Evolutionary conservation across 108 stramenopile genomes (phyloP).

Genomic region (Nitzschia putrida): DNA sequence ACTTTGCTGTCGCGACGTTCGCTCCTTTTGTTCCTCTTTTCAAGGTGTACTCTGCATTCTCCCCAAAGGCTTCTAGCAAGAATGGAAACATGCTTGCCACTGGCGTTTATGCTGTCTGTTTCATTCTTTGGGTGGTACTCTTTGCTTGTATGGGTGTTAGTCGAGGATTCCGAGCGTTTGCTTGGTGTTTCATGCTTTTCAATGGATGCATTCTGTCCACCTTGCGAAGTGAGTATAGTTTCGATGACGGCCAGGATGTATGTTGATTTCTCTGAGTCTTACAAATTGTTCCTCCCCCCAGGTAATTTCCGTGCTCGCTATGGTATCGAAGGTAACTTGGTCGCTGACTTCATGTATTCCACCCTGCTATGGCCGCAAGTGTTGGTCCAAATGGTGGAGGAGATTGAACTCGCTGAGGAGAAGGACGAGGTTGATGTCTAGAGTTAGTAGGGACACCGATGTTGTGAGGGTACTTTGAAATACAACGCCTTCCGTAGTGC

Average conservation of each 20-base stretch:
- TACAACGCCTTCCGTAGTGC: no score
- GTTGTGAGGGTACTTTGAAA: no score
- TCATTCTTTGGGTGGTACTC: constrained; percentile 13
- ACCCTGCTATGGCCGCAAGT: constrained; percentile 37
- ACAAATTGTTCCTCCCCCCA: background rate
- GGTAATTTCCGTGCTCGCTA: constrained; percentile 13
- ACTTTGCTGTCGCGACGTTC: constrained; percentile 32
- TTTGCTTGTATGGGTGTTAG: constrained; percentile 11
- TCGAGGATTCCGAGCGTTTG: constrained; percentile 25
- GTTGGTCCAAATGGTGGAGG: constrained; percentile 26
- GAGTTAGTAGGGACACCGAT: no score
- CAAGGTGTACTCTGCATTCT: constrained; percentile 16
- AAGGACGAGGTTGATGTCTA: constrained; percentile 4
- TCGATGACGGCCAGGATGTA: background rate
- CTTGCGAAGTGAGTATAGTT: constrained; percentile 4
- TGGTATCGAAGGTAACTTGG: constrained; percentile 19
- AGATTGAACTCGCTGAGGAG: background rate
- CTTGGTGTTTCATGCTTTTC: constrained; percentile 19
- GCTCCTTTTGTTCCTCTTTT: constrained; percentile 43
- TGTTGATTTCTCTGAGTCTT: no score
- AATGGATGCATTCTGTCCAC: constrained; percentile 18
- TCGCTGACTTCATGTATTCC: constrained; percentile 24
- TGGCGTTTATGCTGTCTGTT: constrained; percentile 8
- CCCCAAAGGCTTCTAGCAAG: constrained; percentile 9
- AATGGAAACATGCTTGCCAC: constrained; percentile 14